phyloP scores from a whole-genome alignment of 257 asterid species.

The Nicotiana noctiflora region DNA sequence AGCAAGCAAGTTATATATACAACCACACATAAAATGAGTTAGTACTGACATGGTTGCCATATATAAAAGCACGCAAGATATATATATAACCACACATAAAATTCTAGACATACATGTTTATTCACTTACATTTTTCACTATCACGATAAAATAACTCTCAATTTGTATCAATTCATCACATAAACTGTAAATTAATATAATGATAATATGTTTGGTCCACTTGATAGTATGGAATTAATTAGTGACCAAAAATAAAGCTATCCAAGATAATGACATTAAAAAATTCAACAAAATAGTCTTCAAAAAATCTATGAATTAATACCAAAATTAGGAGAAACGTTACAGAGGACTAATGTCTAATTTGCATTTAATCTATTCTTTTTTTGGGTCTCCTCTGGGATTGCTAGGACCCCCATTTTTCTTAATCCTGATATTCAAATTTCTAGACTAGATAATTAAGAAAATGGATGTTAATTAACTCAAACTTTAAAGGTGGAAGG shows the following conservation, averaged over 20 bases:
- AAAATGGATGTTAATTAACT: slow-evolving; percentile 23
- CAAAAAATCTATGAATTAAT: slow-evolving; percentile 4
- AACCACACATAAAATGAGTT: neutral
- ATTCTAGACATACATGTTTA: no score
- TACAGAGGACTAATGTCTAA: neutral
- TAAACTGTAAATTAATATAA: no score
- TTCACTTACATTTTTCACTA: no score
- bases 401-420: neutral
- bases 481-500: neutral
- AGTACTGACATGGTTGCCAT: neutral
- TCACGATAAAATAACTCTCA: no score
- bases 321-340: neutral
- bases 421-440: slow-evolving; percentile 20
- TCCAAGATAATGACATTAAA: neutral
- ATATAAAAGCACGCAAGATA: neutral
- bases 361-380: neutral
- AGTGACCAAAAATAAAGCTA: neutral
- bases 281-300: neutral
- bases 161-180: no score
- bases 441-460: slow-evolving; percentile 26
- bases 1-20: neutral
- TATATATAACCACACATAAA: neutral
- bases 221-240: no score
- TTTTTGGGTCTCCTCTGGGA: neutral
- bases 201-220: no score